These are phyloP conservation scores for Stagonosporopsis tanaceti DNA, from an alignment of 2,329 filamentous ascomycete genomes.

Conservation along the genomic window DNA sequence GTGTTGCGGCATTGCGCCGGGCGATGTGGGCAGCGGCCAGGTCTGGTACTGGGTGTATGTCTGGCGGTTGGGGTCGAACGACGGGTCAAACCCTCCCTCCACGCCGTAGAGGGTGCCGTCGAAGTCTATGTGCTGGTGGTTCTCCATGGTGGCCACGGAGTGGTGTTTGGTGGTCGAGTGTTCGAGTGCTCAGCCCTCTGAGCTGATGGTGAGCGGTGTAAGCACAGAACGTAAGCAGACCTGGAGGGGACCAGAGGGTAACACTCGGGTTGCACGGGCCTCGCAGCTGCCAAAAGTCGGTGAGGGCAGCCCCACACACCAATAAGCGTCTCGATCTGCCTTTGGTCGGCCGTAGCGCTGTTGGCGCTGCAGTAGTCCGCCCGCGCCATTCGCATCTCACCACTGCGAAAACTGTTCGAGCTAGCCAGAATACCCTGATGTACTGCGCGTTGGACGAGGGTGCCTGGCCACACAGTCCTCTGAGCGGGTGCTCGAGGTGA, in stretches of 20 bases:
- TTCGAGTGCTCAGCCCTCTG: conserved; percentile 43
- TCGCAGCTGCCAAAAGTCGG: conserved; percentile 23
- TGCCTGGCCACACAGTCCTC: conserved; percentile 20
- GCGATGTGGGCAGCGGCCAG: conserved; percentile 51
- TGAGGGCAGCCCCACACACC: conserved; percentile 22
- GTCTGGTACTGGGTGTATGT: conserved; percentile 43
- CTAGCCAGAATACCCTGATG: conserved; percentile 25
- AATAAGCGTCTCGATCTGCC: conserved; percentile 24
- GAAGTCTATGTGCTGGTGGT: conserved; percentile 48
- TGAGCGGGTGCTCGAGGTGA: conserved; percentile 15
- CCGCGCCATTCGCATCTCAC: conserved; percentile 21
- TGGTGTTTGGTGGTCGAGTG: conserved; percentile 32
- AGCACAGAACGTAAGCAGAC: conserved; percentile 21
- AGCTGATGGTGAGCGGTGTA: conserved; percentile 44
- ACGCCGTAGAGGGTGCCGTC: conserved; percentile 47
- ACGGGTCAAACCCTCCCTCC: conserved; percentile 50
- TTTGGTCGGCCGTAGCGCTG: conserved; percentile 30
- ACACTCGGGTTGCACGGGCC: conserved; percentile 20
- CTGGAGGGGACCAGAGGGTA: conserved; percentile 25
- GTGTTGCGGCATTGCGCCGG: conserved; percentile 44
- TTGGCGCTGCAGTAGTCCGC: conserved; percentile 41
- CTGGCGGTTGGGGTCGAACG: conserved; percentile 48
- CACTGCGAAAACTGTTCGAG: conserved; percentile 10
- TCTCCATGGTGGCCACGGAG: conserved; percentile 52
- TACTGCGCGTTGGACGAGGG: conserved; percentile 22